Conservation (phyloP, 176 grass and related monocot species). For the Oryza coarctata region DNA sequence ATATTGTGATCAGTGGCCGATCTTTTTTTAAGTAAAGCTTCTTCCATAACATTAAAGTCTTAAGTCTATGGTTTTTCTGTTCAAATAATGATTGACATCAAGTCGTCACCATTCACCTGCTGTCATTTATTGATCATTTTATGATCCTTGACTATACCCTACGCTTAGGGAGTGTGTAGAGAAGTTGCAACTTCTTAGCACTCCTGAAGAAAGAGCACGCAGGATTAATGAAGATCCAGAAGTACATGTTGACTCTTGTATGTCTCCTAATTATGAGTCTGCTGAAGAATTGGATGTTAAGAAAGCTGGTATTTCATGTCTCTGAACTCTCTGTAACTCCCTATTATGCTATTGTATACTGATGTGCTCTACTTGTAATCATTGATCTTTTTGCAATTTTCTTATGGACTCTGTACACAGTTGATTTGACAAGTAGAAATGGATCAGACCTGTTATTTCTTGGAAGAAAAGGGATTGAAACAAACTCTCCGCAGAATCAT, state of each 20-base stretch:
- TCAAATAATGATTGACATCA: conserved; percentile 15
- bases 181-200: conserved; percentile 77
- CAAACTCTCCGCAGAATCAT: conserved; percentile 32
- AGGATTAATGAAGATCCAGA: conserved; percentile 74
- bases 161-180: conserved; percentile 92
- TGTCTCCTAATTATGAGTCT: conserved; percentile 87
- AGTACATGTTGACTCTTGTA: conserved; percentile 76
- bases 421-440: conserved; percentile 50
- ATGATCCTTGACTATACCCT: conserved; percentile 67
- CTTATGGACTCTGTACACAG: conserved; percentile 37
- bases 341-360: conserved; percentile 4
- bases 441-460: conserved; percentile 33
- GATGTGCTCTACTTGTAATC: conserved; percentile 8
- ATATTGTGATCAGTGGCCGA: background rate
- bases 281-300: conserved; percentile 57
- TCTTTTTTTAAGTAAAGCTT: conserved; percentile 33
- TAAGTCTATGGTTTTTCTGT: conserved; percentile 5
- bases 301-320: conserved; percentile 48
- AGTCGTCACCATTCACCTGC: background rate
- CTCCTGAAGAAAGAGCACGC: conserved; percentile 74
- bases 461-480: conserved; percentile 41
- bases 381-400: conserved; percentile 15
- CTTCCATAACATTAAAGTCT: background rate
- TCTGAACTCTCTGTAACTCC: background rate
- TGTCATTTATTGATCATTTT: conserved; percentile 25